Percentiles rank a stretch among this genome's conserved stretches.
These are phyloP conservation scores for Zancudomyces culisetae DNA, from an alignment of 371 early-diverging fungal genomes.

Conservation along the genomic window DNA sequence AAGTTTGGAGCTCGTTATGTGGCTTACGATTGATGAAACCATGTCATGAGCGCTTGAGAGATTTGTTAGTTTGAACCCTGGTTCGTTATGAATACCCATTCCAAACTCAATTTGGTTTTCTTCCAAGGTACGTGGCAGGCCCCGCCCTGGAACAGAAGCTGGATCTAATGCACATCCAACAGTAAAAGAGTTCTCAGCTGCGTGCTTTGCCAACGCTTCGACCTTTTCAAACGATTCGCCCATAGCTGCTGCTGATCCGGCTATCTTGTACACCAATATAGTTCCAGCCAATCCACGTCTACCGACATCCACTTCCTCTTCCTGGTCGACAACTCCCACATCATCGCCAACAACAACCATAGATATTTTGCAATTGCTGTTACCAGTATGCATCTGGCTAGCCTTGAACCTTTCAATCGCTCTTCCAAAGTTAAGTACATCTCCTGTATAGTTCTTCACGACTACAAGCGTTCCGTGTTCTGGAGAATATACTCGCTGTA, in stretches of 20 bases:
- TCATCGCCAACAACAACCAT: conserved; percentile 66
- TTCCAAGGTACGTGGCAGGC: conserved; percentile 23
- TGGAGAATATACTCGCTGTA: conserved; percentile 37
- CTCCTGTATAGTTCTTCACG: conserved; percentile 74
- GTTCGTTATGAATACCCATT: conserved; percentile 58
- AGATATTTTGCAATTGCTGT: conserved; percentile 28
- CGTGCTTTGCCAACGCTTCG: conserved; percentile 28
- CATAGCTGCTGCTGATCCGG: conserved; percentile 40
- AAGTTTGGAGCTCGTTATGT: conserved; percentile 30
- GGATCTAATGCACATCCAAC: conserved; percentile 56
- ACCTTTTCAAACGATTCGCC: conserved; percentile 41
- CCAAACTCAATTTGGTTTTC: conserved; percentile 46
- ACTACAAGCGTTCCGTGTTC: conserved; percentile 48
- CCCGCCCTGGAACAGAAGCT: conserved; percentile 48
- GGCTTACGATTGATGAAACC: conserved; percentile 30
- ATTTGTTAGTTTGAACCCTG: conserved; percentile 35
- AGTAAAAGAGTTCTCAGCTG: conserved; percentile 38
- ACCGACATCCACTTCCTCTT: conserved; percentile 39
- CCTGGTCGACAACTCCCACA: conserved; percentile 42
- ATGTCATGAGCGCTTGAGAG: conserved; percentile 30
- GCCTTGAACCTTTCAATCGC: conserved; percentile 62
- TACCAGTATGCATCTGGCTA: conserved; percentile 21
- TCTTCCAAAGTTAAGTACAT: conserved; percentile 55
- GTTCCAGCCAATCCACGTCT: conserved; percentile 65
- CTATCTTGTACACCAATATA: conserved; percentile 54